Evolutionary conservation across 768 basidiomycete genomes (phyloP).

Genomic region (Mycena alexandri): DNA sequence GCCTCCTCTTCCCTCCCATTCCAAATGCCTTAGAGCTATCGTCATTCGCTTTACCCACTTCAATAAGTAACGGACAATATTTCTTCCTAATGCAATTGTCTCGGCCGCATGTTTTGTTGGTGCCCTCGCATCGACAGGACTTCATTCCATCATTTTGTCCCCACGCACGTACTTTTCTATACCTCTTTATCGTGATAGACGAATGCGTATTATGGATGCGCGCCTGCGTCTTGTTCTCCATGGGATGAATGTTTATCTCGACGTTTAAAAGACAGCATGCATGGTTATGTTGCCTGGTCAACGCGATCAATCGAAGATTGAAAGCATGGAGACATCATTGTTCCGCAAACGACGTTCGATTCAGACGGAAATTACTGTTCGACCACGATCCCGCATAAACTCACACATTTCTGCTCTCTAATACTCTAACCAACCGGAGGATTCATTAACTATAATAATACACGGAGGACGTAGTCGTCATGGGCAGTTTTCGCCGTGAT

Average conservation of each 20-base stretch:
- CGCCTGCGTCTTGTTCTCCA: not conserved
- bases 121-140: constrained; percentile 12
- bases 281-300: not conserved
- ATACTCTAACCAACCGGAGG: no score
- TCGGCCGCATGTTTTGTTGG: constrained; percentile 3
- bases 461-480: no score
- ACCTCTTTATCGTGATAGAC: constrained; percentile 32
- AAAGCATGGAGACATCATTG: no score
- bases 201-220: constrained; percentile 21
- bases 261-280: not conserved
- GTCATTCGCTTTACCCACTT: constrained; percentile 35
- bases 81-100: constrained; percentile 28
- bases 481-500: no score
- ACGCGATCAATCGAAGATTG: not conserved
- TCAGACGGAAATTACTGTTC: no score
- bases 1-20: constrained; percentile 4
- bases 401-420: no score
- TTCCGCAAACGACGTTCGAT: no score
- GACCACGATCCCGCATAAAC: no score
- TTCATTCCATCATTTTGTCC: constrained; percentile 8
- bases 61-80: constrained; percentile 36
- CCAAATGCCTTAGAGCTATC: constrained; percentile 34
- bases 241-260: no score
- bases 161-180: constrained; percentile 24
- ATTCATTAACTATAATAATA: no score